These are phyloP conservation scores for Fusarium piperis DNA, from an alignment of 2,329 filamentous ascomycete species.

Conservation along the genomic window DNA sequence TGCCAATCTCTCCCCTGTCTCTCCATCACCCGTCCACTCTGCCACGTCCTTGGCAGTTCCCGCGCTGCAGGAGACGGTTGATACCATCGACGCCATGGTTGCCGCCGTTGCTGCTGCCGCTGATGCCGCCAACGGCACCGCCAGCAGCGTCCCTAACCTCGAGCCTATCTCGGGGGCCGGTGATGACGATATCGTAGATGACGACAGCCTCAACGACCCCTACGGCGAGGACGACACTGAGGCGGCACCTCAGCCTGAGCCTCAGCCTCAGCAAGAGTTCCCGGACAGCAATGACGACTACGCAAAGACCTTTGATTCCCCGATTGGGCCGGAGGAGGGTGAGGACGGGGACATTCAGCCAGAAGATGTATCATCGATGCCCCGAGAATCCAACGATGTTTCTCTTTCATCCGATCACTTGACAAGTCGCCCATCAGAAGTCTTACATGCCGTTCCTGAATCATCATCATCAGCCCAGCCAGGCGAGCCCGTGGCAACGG, in stretches of 20 bases:
- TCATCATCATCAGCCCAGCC: conserved; percentile 41
- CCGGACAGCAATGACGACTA: conserved; percentile 58
- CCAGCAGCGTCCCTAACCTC: conserved; percentile 45
- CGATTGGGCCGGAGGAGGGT: conserved; percentile 50
- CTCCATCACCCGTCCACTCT: conserved; percentile 59
- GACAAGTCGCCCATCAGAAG: conserved; percentile 46
- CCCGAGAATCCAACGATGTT: conserved; percentile 54
- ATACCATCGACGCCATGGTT: conserved; percentile 59
- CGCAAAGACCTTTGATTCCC: conserved; percentile 62
- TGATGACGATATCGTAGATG: conserved; percentile 54
- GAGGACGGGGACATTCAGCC: conserved; percentile 48
- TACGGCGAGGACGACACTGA: conserved; percentile 55
- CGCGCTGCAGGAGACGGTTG: conserved; percentile 62
- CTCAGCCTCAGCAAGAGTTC: conserved; percentile 44
- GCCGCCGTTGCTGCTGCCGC: conserved; percentile 46
- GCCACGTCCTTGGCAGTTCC: conserved; percentile 59
- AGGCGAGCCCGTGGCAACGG: conserved; percentile 37
- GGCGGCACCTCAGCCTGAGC: conserved; percentile 37
- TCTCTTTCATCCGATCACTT: conserved; percentile 53
- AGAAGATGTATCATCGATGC: conserved; percentile 57
- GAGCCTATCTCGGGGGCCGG: conserved; percentile 47
- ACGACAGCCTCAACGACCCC: conserved; percentile 59
- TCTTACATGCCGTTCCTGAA: conserved; percentile 47
- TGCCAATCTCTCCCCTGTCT: conserved; percentile 63
- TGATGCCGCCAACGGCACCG: conserved; percentile 41